A percentile compares a stretch with the other conserved stretches of the same genome.
These are phyloP conservation scores for Wickerhamomyces ciferrii DNA, from an alignment of 805 yeast species.

Conservation along the genomic window DNA sequence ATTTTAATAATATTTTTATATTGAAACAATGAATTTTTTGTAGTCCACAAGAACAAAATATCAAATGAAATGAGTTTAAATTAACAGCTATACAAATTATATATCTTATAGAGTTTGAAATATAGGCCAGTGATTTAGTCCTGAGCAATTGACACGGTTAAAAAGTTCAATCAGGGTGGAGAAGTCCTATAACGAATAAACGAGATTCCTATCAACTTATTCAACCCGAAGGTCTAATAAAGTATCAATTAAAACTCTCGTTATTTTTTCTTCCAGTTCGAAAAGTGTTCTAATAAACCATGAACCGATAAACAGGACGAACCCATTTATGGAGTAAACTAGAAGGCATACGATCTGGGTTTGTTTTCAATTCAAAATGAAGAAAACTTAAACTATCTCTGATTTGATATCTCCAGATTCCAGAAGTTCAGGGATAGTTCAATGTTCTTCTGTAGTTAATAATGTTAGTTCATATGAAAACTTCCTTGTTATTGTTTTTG, in stretches of 20 bases:
- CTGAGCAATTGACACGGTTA: conserved; percentile 10
- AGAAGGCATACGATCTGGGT: conserved; percentile 22
- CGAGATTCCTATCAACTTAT: background rate
- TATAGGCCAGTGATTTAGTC: conserved; percentile 26
- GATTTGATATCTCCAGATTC: background rate
- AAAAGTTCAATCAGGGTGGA: conserved; percentile 25
- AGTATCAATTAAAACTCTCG: background rate
- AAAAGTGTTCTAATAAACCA: conserved; percentile 25
- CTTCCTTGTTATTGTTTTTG: too few relatives aligned
- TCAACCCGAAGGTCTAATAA: background rate
- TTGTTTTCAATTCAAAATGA: too few relatives aligned
- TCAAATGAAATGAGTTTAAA: background rate
- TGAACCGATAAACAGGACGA: conserved; percentile 24
- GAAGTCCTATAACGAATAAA: conserved; percentile 12
- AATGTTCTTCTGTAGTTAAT: too few relatives aligned
- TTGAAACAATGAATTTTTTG: background rate
- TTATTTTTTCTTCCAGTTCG: conserved; percentile 22
- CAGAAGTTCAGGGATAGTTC: background rate
- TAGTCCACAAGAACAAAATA: too few relatives aligned
- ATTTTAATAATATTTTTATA: too few relatives aligned
- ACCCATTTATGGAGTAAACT: conserved; percentile 22
- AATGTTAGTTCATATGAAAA: too few relatives aligned
- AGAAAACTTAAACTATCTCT: background rate
- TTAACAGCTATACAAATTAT: background rate
- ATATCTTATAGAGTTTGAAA: conserved; percentile 2